Conservation (phyloP, 2,329 filamentous ascomycete genomes). For the Fusarium sororula region DNA sequence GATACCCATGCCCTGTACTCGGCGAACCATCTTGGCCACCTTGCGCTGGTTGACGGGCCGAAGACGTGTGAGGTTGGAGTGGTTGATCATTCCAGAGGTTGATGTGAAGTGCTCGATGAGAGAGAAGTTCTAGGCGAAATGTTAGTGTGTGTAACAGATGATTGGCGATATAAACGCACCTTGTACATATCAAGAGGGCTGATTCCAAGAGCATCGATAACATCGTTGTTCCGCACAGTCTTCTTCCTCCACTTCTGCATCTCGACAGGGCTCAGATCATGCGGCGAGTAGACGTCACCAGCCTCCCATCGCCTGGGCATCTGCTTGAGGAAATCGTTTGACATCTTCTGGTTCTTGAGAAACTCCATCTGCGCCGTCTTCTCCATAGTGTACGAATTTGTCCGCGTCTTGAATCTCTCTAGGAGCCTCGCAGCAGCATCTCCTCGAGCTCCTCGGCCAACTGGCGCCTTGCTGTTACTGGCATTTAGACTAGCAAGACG, state of each 20-base stretch:
- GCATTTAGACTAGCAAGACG: conserved; percentile 37
- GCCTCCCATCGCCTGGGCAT: conserved; percentile 75
- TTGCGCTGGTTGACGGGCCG: conserved; percentile 90
- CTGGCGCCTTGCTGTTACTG: conserved; percentile 14
- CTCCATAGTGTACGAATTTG: conserved; percentile 33
- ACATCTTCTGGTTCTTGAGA: conserved; percentile 51
- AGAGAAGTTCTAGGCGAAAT: conserved; percentile 77
- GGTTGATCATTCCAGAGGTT: conserved; percentile 84
- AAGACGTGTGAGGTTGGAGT: conserved; percentile 78
- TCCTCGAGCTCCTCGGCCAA: conserved; percentile 21
- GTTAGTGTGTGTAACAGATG: neutral
- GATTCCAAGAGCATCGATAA: conserved; percentile 81
- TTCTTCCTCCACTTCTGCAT: conserved; percentile 80
- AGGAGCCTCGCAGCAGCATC: conserved; percentile 45
- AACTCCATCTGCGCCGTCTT: conserved; percentile 50
- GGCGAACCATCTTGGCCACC: conserved; percentile 90
- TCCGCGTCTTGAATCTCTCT: conserved; percentile 38
- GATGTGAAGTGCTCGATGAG: conserved; percentile 91
- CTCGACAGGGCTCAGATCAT: conserved; percentile 82
- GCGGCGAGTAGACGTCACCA: conserved; percentile 91
- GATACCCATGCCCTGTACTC: conserved; percentile 87
- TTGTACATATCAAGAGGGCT: conserved; percentile 88
- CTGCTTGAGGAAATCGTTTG: conserved; percentile 67
- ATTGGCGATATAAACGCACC: conserved; percentile 58
- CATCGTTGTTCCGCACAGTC: conserved; percentile 70